A percentile compares a stretch with the other conserved stretches of the same genome.
Evolutionary conservation across 176 grass and related monocot genomes (phyloP).

Genomic region (Musa schizocarpa): DNA sequence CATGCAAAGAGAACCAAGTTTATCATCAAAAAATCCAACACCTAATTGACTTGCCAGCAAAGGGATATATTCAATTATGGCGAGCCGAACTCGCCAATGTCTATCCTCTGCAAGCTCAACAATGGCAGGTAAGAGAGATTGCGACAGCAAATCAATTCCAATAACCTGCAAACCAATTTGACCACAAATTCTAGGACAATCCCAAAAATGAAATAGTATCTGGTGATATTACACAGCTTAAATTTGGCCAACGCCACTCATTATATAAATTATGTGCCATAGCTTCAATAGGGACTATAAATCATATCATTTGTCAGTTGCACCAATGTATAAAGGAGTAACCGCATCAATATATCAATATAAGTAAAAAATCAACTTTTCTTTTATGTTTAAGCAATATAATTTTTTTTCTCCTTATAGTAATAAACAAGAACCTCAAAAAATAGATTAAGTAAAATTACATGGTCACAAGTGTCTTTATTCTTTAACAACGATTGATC

Average conservation of each 20-base stretch:
- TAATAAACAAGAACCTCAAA: background rate
- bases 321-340: too few relatives aligned
- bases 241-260: too few relatives aligned
- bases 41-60: slow-evolving; percentile 92
- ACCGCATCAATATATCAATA: too few relatives aligned
- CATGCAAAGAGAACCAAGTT: slow-evolving; percentile 93
- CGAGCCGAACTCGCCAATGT: slow-evolving; percentile 91
- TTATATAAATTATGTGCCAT: too few relatives aligned
- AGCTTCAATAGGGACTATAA: too few relatives aligned
- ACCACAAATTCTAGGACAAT: background rate
- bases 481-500: background rate
- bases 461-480: background rate
- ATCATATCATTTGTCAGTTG: too few relatives aligned
- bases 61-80: slow-evolving; percentile 97
- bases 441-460: background rate
- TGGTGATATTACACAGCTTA: background rate
- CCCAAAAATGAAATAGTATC: background rate
- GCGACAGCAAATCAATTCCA: slow-evolving; percentile 88
- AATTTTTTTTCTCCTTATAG: too few relatives aligned
- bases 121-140: slow-evolving; percentile 86
- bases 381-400: too few relatives aligned
- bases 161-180: slow-evolving; percentile 57
- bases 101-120: slow-evolving; percentile 94
- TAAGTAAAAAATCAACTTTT: too few relatives aligned
- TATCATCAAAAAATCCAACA: slow-evolving; percentile 90